Base-by-base conservation (phyloP, 2,329 filamentous ascomycete genomes). In the Cytospora leucostoma region DNA sequence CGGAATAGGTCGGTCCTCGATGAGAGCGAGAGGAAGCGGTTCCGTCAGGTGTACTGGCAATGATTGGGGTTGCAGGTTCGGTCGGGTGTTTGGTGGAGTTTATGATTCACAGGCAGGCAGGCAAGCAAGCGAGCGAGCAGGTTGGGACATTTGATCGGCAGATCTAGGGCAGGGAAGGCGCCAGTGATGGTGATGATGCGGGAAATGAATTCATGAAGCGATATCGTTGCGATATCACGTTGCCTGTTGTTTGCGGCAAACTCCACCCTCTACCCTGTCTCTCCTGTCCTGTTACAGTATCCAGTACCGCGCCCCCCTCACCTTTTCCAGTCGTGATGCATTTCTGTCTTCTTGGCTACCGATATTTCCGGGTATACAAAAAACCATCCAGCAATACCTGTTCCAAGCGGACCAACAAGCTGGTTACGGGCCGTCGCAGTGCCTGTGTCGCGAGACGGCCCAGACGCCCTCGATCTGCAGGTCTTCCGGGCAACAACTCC, bases 21-120 rank as follows among this genome's bases (percentile, higher is more conserved):
- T 38, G 54, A 55, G 59, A 61, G 53, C 38, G 59, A 61, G 27
- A 49, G 44, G 47, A 58, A 62, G 37, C 40, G 60, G 33, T 56
- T 62, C 19, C 55, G 59, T 34, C 51, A 27, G 51, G 51, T 54
- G 10, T 54, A 54, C 11, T 54, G 51, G 32, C 27, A 54, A 17
- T 54, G 10, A 54, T 19, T 15, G n/a, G n/a, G 7, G 49, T 37
- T 54, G 11, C 27, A n/a, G n/a, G n/a, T n/a, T n/a, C n/a, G n/a
- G n/a, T n/a, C n/a, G n/a, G n/a, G n/a, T n/a, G n/a, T n/a, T n/a
- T n/a, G n/a, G n/a, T n/a, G 19, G 15, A 10, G 51, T 12, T 17
- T 21, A 12, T 21, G n/a, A 10, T n/a, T 8, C 21, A 19, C 4
- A n/a, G 5, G 10, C 15, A 4, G 40, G n/a, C 11, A 11, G 4